Evolutionary conservation across 2,329 filamentous ascomycete genomes (phyloP), one percentile per base, ranked within the genome.

Genomic region (Colletotrichum plurivorum): DNA sequence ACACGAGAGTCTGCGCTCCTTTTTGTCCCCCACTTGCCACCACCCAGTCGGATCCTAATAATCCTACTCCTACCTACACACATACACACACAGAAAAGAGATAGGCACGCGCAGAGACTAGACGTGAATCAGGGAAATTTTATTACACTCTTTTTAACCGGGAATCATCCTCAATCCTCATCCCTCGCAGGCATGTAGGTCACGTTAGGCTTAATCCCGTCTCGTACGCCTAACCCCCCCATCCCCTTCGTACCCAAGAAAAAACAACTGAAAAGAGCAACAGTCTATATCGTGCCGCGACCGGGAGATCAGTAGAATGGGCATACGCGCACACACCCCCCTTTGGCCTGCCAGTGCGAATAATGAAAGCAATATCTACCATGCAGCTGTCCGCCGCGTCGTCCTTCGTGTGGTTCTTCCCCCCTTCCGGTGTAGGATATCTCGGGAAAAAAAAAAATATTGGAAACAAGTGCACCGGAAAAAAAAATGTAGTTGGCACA

Each of bases 231-330:
- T 22, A n/a, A 39, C 51, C 49, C 57, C 46, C 15, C 4, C 27
- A 31, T 31, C 27, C 59, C 51, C 36, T 13, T 25, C 46, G n/a
- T 59, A 18, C 46, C 48, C 7, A 49, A 49, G 3, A 62, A 43
- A 18, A 49, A 39, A 5, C 51, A 43, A 22, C 16, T 49, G 18
- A 46, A 39, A 13, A 15, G 39, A 31, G 15, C 22, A 22, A 49
- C 46, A 31, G 48, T 69, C 62, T 69, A 61, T 69, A 56, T 66
- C 67, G 67, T 69, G 59, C 51, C 51, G 27, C 49, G 39, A 56
- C 62, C 67, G 13, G 31, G 22, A 56, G 45, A 55, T 27, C 22
- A 48, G 8, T 27, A 36, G 18, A 31, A 36, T 36, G 31, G 36
- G 36, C 31, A 63, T 5, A 39, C 45, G 22, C 18, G 7, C 22